These are phyloP conservation scores for Candida tunisiensis DNA, from an alignment of 1,139 yeast species.

Conservation along the genomic window DNA sequence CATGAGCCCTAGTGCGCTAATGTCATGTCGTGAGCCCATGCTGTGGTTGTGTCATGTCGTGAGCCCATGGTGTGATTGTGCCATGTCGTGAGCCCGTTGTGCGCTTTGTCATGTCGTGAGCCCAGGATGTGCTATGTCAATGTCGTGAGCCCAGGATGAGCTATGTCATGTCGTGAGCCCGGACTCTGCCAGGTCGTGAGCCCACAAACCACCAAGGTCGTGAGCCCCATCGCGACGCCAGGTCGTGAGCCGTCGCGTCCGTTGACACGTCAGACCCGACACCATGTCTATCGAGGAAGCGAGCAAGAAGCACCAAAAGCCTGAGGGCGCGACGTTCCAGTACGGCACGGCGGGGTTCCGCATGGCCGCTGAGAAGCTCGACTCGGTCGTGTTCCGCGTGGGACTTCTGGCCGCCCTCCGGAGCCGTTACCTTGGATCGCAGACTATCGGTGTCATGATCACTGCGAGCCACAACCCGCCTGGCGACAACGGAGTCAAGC, in stretches of 20 bases:
- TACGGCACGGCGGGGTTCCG: slow-evolving; percentile 99
- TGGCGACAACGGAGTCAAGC: slow-evolving; percentile 86
- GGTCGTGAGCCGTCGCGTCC: neutral
- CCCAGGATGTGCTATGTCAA: too few relatives aligned
- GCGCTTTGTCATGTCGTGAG: neutral
- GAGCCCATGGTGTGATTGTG: too few relatives aligned
- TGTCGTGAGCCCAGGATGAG: neutral
- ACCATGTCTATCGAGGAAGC: too few relatives aligned
- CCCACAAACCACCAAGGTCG: neutral
- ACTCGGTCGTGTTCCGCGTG: slow-evolving; percentile 71
- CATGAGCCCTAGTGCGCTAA: too few relatives aligned
- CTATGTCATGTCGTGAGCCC: neutral
- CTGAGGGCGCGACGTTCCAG: slow-evolving; percentile 2
- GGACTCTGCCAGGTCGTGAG: neutral
- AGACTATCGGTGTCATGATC: slow-evolving; percentile 69
- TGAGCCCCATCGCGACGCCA: too few relatives aligned
- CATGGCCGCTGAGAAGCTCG: slow-evolving; percentile 50
- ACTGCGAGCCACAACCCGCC: slow-evolving; percentile 98
- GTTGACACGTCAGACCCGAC: neutral
- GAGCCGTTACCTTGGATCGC: slow-evolving; percentile 50
- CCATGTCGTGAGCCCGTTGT: neutral
- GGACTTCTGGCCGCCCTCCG: slow-evolving; percentile 74
- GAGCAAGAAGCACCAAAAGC: neutral
- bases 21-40: too few relatives aligned
- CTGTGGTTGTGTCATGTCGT: neutral